Percentiles rank a stretch among this genome's conserved stretches.
These are phyloP conservation scores for Elongisporangium anandrum DNA, from an alignment of 352 stramenopile species.

Conservation along the genomic window DNA sequence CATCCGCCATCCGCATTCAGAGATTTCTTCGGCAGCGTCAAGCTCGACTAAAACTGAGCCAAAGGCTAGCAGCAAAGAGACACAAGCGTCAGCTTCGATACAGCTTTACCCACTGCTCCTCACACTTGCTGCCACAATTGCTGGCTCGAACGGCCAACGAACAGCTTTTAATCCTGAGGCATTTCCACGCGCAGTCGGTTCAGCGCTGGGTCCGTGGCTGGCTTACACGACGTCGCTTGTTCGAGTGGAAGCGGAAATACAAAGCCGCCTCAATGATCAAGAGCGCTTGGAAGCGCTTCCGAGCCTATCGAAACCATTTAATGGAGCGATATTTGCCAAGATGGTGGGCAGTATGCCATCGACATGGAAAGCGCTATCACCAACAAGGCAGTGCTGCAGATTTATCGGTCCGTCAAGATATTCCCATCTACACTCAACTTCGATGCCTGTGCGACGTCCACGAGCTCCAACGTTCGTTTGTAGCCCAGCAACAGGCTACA, in stretches of 20 bases:
- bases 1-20: constrained; percentile 45
- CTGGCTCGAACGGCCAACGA: background rate
- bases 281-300: constrained; percentile 14
- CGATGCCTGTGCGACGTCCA: constrained; percentile 24
- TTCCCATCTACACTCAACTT: constrained; percentile 9
- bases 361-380: background rate
- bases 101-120: constrained; percentile 21
- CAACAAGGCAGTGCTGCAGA: background rate
- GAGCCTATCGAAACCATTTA: constrained; percentile 1
- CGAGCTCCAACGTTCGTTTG: constrained; percentile 41
- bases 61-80: constrained; percentile 8
- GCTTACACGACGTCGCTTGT: no score
- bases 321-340: background rate
- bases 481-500: constrained; percentile 39
- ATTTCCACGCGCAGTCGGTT: background rate
- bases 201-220: no score
- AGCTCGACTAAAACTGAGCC: constrained; percentile 5
- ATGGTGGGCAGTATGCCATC: background rate
- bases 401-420: constrained; percentile 5
- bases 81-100: constrained; percentile 14
- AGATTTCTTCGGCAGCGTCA: constrained; percentile 16
- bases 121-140: constrained; percentile 1
- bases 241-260: background rate
- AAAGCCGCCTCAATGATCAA: constrained; percentile 16
- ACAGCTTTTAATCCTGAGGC: background rate